Evolutionary conservation across 2,329 filamentous ascomycete genomes (phyloP).

Genomic region (Aspergillus melleus): DNA sequence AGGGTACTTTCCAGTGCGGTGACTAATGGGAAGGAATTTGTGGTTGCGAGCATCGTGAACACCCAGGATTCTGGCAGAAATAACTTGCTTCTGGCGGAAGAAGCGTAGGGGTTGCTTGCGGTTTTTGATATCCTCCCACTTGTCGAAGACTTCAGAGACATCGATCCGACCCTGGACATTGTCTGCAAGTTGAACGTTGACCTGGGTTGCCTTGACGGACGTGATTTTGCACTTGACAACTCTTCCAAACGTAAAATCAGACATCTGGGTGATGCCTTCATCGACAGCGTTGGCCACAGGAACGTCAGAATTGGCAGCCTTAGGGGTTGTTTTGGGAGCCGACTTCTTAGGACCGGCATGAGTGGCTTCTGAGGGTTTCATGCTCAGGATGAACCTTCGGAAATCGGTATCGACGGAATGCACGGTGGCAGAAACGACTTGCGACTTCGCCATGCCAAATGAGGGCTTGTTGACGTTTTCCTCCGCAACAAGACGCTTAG

Average conservation of each 20-base stretch:
- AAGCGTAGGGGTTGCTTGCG: conserved; percentile 75
- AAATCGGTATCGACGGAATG: conserved; percentile 69
- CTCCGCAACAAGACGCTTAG: conserved; percentile 73
- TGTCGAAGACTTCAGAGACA: conserved; percentile 84
- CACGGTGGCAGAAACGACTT: conserved; percentile 73
- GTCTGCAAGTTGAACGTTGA: conserved; percentile 86
- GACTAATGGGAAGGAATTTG: conserved; percentile 86
- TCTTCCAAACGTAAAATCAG: conserved; percentile 72
- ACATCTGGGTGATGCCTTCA: conserved; percentile 60
- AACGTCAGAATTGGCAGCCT: conserved; percentile 39
- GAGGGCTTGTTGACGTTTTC: conserved; percentile 67
- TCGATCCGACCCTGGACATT: conserved; percentile 92
- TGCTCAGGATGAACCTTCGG: conserved; percentile 67
- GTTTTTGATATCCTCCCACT: conserved; percentile 82
- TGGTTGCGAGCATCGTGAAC: conserved; percentile 89
- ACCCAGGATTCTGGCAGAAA: conserved; percentile 77
- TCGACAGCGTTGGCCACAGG: conserved; percentile 63
- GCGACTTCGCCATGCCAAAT: conserved; percentile 76
- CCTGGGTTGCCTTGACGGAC: conserved; percentile 86
- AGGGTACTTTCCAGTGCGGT: conserved; percentile 73
- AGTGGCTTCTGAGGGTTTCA: conserved; percentile 53
- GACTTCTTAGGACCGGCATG: conserved; percentile 47
- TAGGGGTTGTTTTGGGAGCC: conserved; percentile 21
- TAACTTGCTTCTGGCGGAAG: conserved; percentile 69
- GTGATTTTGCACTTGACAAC: conserved; percentile 73